Conservation (phyloP, 2,329 filamentous ascomycete genomes). For the Fusarium sp. region DNA sequence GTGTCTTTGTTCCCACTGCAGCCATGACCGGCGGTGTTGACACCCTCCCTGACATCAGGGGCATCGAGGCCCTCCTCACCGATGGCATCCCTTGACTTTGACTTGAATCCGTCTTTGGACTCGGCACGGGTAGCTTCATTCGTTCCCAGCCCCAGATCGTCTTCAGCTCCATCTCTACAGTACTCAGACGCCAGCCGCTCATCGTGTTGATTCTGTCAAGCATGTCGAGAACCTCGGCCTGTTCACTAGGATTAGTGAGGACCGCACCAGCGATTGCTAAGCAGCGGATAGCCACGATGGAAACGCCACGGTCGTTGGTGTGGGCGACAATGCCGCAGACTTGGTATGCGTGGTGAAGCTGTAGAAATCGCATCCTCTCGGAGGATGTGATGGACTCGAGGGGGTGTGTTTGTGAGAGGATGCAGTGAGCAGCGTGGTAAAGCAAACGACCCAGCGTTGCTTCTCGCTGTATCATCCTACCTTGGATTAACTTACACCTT, state of each 20-base stretch:
- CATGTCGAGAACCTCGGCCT: slow-evolving; percentile 83
- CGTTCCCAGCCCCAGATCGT: slow-evolving; percentile 79
- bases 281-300: slow-evolving; percentile 82
- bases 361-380: slow-evolving; percentile 76
- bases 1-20: slow-evolving; percentile 51
- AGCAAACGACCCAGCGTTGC: slow-evolving; percentile 87
- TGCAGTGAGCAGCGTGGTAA: slow-evolving; percentile 87
- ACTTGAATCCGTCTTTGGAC: slow-evolving; percentile 14
- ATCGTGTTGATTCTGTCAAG: slow-evolving; percentile 80
- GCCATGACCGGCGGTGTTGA: slow-evolving; percentile 43
- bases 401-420: slow-evolving; percentile 85
- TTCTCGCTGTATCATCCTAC: slow-evolving; percentile 82
- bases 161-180: slow-evolving; percentile 79
- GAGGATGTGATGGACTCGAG: slow-evolving; percentile 68
- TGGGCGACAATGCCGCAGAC: slow-evolving; percentile 92
- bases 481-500: neutral
- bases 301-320: slow-evolving; percentile 82
- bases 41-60: slow-evolving; percentile 28
- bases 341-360: slow-evolving; percentile 81
- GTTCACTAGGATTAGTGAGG: slow-evolving; percentile 76
- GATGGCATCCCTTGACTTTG: slow-evolving; percentile 13
- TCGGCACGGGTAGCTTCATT: slow-evolving; percentile 17
- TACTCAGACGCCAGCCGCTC: slow-evolving; percentile 82
- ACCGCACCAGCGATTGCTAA: slow-evolving; percentile 82
- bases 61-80: slow-evolving; percentile 18